Evolutionary conservation across 2,329 filamentous ascomycete genomes (phyloP).

Genomic region (Aspergillus fumigatiaffinis): DNA sequence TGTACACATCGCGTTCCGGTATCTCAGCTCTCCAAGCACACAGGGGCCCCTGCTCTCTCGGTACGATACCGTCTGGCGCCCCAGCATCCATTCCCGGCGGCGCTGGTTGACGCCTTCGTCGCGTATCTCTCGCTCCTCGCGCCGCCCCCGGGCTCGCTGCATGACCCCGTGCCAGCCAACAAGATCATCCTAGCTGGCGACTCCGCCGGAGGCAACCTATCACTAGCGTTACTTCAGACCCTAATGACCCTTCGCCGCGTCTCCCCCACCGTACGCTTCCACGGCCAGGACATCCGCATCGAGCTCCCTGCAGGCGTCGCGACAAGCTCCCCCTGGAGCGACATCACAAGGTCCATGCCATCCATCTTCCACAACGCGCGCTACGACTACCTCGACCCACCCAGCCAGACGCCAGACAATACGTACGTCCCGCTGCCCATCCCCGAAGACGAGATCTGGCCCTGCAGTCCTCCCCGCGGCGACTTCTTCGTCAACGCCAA

Average conservation of each 20-base stretch:
- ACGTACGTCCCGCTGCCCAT: conserved; percentile 25
- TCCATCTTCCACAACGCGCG: conserved; percentile 35
- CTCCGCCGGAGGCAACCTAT: conserved; percentile 44
- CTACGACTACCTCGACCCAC: conserved; percentile 39
- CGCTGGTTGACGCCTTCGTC: conserved; percentile 44
- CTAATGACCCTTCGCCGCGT: conserved; percentile 39
- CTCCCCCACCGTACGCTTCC: conserved; percentile 35
- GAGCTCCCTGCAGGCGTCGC: conserved; percentile 41
- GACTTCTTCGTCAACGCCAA: conserved; percentile 40
- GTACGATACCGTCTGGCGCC: conserved; percentile 47
- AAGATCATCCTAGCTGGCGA: conserved; percentile 47
- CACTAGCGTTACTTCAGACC: conserved; percentile 39
- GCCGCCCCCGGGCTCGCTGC: conserved; percentile 41
- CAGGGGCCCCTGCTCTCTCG: conserved; percentile 39
- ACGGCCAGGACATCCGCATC: conserved; percentile 37
- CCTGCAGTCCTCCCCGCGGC: conserved; percentile 38
- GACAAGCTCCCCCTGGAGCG: conserved; percentile 40
- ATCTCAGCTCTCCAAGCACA: conserved; percentile 36
- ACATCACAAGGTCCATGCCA: conserved; percentile 41
- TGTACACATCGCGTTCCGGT: conserved; percentile 38
- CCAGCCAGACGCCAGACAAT: conserved; percentile 18
- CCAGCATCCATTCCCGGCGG: conserved; percentile 46
- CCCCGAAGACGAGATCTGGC: conserved; percentile 38
- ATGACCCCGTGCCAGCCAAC: conserved; percentile 39
- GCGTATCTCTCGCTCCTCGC: conserved; percentile 46